Conservation (phyloP, 352 stramenopile genomes). For the Aphanomyces stellatus region DNA sequence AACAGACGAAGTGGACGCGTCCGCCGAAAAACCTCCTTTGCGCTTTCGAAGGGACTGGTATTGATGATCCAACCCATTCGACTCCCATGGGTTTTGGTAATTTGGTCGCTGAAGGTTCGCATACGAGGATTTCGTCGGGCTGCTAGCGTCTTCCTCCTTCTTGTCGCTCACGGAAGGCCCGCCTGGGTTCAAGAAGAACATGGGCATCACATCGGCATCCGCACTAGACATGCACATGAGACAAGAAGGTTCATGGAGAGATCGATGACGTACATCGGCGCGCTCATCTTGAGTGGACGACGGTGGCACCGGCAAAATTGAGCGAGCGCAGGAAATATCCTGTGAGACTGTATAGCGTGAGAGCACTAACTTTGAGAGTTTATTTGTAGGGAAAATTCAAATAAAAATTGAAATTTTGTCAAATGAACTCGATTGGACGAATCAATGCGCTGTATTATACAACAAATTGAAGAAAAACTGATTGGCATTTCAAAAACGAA, state of each 20-base stretch:
- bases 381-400: too few species aligned
- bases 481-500: too few species aligned
- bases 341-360: neutral
- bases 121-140: constrained; percentile 11
- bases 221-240: neutral
- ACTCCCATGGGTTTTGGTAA: constrained; percentile 19
- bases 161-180: constrained; percentile 8
- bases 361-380: too few species aligned
- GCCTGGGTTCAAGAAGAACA: constrained; percentile 17
- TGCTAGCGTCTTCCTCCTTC: constrained; percentile 7
- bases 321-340: neutral
- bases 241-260: neutral
- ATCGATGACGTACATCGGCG: neutral
- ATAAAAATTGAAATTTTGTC: too few species aligned
- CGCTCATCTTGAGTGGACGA: constrained; percentile 7
- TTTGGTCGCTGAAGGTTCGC: constrained; percentile 10
- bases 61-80: constrained; percentile 19
- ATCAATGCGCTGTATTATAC: too few species aligned
- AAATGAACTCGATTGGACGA: too few species aligned
- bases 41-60: constrained; percentile 19
- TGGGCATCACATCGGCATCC: constrained; percentile 18
- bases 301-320: constrained; percentile 4
- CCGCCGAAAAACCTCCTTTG: neutral
- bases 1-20: neutral
- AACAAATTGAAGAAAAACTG: too few species aligned